Base-by-base conservation (phyloP, 129 eudicot species). In the Gnaphalium uliginosum region DNA sequence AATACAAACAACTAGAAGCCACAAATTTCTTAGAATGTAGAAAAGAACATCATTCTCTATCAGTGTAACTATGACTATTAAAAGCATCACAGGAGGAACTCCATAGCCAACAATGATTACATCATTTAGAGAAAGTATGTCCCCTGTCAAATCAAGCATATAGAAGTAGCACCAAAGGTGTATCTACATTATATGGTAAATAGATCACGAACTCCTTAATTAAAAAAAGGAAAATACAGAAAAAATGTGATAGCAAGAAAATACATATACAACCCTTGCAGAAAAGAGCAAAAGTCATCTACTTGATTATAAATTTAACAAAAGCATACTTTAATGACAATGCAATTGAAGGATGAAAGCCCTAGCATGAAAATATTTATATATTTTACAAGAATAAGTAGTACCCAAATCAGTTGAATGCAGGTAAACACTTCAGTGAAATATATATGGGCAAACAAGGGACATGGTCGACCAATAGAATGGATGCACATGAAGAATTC, bases 41-140 rank as follows among this genome's bases (percentile, higher is more conserved):
- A 72, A 22, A 21, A 29, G 3, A 2, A 58, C 46, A 83, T 33
- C 77, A 66, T 78, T 68, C 59, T 71, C 86, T 83, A 83, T 86
- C 90, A 83, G 90, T 81, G 87, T 83, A 86, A 81, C 88, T 86
- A 86, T 86, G 84, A 86, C 86, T 32, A 67, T n/a, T 53, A 54
- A 71, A 75, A 59, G 84, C 86, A 75, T 82, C 89, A 82, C 69
- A 27, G 86, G 86, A 85, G 27, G 21, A 25, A 53, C 58, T 66
- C 74, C 80, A 66, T 54, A 76, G 80, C 80, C 26, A 4, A 51
- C 17, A 56, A 51, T 4, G 57, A 14, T 39, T 17, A 54, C 68
- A 76, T 76, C 80, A 67, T 35, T 66, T 76, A 66, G 73, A 75
- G 73, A 76, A 29, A 50, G 66, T 60, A 61, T 17, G 29, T 7